Conservation (phyloP, 2,329 filamentous ascomycete genomes). For the Arthrobotrys entomopaga region DNA sequence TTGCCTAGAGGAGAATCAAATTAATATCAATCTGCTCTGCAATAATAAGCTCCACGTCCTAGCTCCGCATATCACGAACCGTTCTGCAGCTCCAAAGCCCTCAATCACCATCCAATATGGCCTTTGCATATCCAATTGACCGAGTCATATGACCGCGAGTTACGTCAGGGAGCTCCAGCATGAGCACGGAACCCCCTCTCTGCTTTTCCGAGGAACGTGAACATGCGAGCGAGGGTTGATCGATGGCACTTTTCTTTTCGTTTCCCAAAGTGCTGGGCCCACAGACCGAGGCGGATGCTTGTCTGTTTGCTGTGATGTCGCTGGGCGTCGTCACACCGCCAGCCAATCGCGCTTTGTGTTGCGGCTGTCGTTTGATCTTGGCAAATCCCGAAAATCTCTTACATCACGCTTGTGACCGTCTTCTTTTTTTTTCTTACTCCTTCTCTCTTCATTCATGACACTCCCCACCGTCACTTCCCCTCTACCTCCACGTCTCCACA, state of each 20-base stretch:
- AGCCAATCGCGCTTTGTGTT: conserved; percentile 2
- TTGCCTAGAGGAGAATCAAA: no score
- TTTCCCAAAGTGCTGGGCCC: conserved; percentile 27
- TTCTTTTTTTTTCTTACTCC: neutral
- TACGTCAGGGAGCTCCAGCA: conserved; percentile 20
- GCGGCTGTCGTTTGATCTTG: conserved; percentile 12
- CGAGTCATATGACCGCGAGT: conserved; percentile 12
- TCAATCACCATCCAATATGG: conserved; percentile 6
- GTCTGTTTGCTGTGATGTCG: neutral
- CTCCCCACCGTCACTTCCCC: neutral
- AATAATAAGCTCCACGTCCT: conserved; percentile 9
- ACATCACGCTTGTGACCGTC: conserved; percentile 31
- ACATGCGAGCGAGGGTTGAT: no score
- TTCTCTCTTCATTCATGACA: conserved; percentile 15
- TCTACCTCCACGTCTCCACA: conserved; percentile 33
- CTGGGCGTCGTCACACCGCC: neutral
- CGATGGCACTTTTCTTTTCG: conserved; percentile 11
- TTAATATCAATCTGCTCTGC: conserved; percentile 10
- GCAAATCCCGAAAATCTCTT: conserved; percentile 37
- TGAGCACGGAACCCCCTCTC: neutral
- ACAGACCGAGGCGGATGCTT: conserved; percentile 21
- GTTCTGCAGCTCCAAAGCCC: conserved; percentile 26
- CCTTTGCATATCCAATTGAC: neutral
- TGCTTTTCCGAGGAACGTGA: no score
- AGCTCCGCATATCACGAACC: conserved; percentile 5